phyloP scores from a whole-genome alignment of 768 basidiomycete species.

The Gautieria morchelliformis region DNA sequence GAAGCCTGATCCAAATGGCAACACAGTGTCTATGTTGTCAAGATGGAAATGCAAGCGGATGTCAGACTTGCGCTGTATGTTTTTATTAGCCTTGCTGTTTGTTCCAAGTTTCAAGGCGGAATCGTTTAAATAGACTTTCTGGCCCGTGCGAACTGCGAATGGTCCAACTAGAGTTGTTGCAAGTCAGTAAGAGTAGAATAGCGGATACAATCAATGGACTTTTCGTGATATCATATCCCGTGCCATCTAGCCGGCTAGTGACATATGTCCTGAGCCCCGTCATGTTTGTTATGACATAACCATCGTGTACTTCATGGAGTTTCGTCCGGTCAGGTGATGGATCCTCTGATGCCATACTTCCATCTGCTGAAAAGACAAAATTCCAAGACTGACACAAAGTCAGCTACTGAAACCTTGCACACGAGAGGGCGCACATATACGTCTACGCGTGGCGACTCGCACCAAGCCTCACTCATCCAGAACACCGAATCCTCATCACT shows the following conservation, averaged over 20 bases:
- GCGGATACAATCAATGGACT: slow-evolving; percentile 34
- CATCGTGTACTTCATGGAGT: slow-evolving; percentile 49
- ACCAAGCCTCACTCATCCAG: slow-evolving; percentile 71
- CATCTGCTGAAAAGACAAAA: slow-evolving; percentile 63
- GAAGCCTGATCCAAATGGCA: slow-evolving; percentile 30
- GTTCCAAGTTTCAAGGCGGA: slow-evolving; percentile 30
- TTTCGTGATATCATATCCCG: slow-evolving; percentile 79
- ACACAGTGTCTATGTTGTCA: slow-evolving; percentile 38
- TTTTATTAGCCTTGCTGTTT: slow-evolving; percentile 11
- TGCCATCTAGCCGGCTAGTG: slow-evolving; percentile 70
- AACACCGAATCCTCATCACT: slow-evolving; percentile 15
- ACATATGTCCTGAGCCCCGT: slow-evolving; percentile 73
- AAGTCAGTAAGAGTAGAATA: neutral
- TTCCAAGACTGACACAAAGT: slow-evolving; percentile 55
- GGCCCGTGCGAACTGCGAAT: slow-evolving; percentile 69
- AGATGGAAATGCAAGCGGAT: slow-evolving; percentile 53
- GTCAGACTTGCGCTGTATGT: slow-evolving; percentile 28
- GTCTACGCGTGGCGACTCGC: slow-evolving; percentile 57
- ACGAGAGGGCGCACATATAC: slow-evolving; percentile 41
- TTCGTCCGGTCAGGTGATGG: slow-evolving; percentile 58
- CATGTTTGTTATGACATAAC: slow-evolving; percentile 68
- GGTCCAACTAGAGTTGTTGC: slow-evolving; percentile 54
- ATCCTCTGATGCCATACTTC: slow-evolving; percentile 52
- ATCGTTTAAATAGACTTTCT: slow-evolving; percentile 79
- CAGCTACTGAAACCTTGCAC: neutral